Conservation (phyloP, 164 flowering plant genomes). For the Chimonanthus salicifolius region DNA sequence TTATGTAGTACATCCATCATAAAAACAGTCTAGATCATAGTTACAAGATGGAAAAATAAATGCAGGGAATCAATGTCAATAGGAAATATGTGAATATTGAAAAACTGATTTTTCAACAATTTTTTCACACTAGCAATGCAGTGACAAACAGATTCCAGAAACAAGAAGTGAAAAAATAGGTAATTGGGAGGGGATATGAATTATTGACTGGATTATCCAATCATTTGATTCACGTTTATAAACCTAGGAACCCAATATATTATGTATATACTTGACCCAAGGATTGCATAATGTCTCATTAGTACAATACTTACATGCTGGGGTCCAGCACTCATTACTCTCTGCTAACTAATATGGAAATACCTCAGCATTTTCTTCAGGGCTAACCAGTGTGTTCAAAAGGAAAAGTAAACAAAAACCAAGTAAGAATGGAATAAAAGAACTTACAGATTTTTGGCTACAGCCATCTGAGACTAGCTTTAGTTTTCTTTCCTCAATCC, state of each 20-base stretch:
- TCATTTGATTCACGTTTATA: neutral
- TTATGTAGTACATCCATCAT: too few species aligned
- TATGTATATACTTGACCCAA: neutral
- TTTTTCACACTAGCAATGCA: too few species aligned
- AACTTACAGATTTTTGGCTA: slow-evolving; percentile 51
- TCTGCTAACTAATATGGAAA: neutral
- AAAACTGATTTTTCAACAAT: too few species aligned
- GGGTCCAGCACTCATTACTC: neutral
- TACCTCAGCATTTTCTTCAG: neutral
- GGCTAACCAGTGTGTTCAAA: neutral
- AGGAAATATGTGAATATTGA: neutral
- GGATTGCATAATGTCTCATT: neutral
- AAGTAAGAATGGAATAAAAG: neutral
- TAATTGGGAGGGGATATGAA: neutral
- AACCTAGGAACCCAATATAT: neutral
- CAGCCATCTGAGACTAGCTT: slow-evolving; percentile 69
- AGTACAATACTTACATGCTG: too few species aligned
- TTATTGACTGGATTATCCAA: neutral
- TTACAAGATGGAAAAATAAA: too few species aligned
- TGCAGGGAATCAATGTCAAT: neutral
- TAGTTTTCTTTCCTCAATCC: slow-evolving; percentile 39
- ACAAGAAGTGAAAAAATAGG: too few species aligned
- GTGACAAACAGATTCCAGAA: too few species aligned
- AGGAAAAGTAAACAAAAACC: neutral
- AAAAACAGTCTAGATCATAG: too few species aligned